Conservation (phyloP, 768 basidiomycete genomes). For the Collybiopsis confluens region DNA sequence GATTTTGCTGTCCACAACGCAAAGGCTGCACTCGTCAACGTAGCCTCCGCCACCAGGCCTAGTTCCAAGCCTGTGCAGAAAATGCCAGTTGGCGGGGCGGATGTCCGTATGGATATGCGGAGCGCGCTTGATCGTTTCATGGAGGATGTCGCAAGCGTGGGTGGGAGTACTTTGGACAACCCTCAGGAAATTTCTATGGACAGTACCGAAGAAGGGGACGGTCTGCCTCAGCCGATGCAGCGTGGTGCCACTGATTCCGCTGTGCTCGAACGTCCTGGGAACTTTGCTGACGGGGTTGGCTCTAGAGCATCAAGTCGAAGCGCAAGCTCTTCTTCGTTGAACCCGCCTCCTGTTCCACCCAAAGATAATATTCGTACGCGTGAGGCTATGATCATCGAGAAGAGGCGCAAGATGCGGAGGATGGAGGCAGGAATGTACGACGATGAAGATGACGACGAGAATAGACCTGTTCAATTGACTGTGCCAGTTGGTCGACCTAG, state of each 20-base stretch:
- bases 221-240: slow-evolving; percentile 29
- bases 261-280: slow-evolving; percentile 25
- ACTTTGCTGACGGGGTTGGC: slow-evolving; percentile 17
- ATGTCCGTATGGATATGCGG: slow-evolving; percentile 67
- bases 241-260: slow-evolving; percentile 52
- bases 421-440: slow-evolving; percentile 33
- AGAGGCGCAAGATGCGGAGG: slow-evolving; percentile 57
- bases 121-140: slow-evolving; percentile 70
- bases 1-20: background rate
- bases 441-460: slow-evolving; percentile 30
- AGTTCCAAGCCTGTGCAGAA: slow-evolving; percentile 10
- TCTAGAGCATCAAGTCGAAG: slow-evolving; percentile 35
- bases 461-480: slow-evolving; percentile 22
- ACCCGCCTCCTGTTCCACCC: slow-evolving; percentile 46
- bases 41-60: background rate
- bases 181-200: slow-evolving; percentile 37
- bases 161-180: slow-evolving; percentile 15
- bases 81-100: slow-evolving; percentile 45
- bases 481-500: slow-evolving; percentile 43
- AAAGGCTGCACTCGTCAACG: no score
- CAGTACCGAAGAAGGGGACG: slow-evolving; percentile 28
- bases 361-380: slow-evolving; percentile 65
- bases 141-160: slow-evolving; percentile 58
- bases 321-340: slow-evolving; percentile 37
- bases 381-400: slow-evolving; percentile 69